phyloP scores from a whole-genome alignment of 768 basidiomycete species.

The Phaeotremella skinneri region DNA sequence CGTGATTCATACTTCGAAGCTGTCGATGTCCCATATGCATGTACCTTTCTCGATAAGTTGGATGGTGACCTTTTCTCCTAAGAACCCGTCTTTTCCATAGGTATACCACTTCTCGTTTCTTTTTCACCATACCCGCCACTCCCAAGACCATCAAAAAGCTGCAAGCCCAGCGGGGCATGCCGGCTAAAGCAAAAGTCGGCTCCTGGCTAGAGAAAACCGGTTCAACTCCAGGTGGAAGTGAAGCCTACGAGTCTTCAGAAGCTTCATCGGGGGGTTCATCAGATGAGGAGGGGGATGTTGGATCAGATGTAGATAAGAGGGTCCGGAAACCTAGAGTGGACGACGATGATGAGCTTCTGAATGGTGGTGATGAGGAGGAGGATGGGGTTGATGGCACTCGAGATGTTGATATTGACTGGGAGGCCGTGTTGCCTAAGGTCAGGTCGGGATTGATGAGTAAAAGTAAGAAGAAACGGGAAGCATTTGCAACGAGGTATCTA shows the following conservation, averaged over 20 bases:
- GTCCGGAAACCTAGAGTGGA: conserved; percentile 8
- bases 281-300: conserved; percentile 6
- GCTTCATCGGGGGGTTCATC: conserved; percentile 9
- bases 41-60: too few species aligned
- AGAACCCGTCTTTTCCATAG: not conserved
- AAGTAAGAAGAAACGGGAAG: conserved; percentile 35
- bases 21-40: too few species aligned
- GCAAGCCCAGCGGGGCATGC: conserved; percentile 33
- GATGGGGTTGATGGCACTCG: conserved; percentile 10
- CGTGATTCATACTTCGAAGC: conserved; percentile 6
- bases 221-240: conserved; percentile 9
- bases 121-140: conserved; percentile 28
- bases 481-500: conserved; percentile 33
- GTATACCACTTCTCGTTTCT: conserved; percentile 2
- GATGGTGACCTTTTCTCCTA: not conserved
- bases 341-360: conserved; percentile 23
- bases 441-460: conserved; percentile 26
- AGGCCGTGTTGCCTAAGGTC: conserved; percentile 22
- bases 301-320: conserved; percentile 9
- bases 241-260: conserved; percentile 38
- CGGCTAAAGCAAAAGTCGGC: conserved; percentile 41
- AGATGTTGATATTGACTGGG: conserved; percentile 37
- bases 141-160: conserved; percentile 36
- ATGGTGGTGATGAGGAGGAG: conserved; percentile 11
- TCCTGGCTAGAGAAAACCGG: conserved; percentile 41